Evolutionary conservation across 345 rosid genomes (phyloP).

Genomic region (Atalantia buxifolia): DNA sequence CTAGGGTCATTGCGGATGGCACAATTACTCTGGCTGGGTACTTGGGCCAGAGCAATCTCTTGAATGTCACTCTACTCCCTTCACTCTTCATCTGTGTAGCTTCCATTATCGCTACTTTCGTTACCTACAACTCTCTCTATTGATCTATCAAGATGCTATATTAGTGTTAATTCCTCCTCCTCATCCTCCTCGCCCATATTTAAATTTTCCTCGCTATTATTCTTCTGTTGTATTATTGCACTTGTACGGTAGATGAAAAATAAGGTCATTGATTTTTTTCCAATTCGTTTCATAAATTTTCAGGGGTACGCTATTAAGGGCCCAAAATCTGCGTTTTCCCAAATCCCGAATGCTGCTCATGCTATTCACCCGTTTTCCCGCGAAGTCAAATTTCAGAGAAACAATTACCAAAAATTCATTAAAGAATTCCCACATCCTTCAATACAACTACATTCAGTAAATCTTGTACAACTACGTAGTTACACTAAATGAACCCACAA

Average conservation of each 20-base stretch:
- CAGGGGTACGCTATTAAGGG: background rate
- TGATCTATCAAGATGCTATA: constrained; percentile 24
- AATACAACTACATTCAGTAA: constrained; percentile 46
- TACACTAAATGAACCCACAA: too few species aligned
- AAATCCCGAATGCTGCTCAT: background rate
- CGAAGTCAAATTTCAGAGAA: background rate
- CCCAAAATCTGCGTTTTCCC: background rate
- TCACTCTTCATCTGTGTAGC: constrained; percentile 66
- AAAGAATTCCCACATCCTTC: constrained; percentile 61
- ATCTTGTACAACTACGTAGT: background rate
- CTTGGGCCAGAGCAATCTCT: constrained; percentile 60
- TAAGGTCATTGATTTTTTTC: constrained; percentile 3
- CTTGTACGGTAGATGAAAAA: background rate
- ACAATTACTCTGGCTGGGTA: constrained; percentile 92
- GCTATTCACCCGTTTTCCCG: background rate
- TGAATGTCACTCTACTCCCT: constrained; percentile 87
- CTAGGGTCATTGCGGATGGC: constrained; percentile 91
- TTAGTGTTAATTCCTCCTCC: background rate
- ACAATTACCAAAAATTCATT: too few species aligned
- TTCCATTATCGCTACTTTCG: constrained; percentile 85
- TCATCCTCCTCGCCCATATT: background rate
- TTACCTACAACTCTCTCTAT: constrained; percentile 91
- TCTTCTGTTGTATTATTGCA: background rate
- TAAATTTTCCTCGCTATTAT: background rate
- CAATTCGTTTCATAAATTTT: constrained; percentile 14